phyloP scores from a whole-genome alignment of 2,329 filamentous ascomycete genomes.

The Leptographium lundbergii region DNA sequence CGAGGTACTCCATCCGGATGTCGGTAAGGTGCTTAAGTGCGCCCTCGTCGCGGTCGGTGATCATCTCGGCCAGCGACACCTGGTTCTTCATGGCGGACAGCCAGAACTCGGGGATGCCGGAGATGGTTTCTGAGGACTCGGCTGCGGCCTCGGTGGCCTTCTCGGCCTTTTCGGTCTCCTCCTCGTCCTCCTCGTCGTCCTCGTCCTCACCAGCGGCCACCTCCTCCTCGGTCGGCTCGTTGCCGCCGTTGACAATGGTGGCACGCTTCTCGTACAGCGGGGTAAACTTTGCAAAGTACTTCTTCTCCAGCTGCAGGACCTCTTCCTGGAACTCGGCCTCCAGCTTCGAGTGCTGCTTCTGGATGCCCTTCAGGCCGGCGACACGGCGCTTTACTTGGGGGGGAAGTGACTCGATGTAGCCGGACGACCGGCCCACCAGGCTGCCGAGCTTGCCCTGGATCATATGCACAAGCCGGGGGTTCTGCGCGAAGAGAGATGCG shows the following conservation, averaged over 20 bases:
- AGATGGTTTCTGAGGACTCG: constrained; percentile 37
- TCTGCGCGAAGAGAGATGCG: constrained; percentile 87
- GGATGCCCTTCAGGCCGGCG: constrained; percentile 89
- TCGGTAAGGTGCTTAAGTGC: constrained; percentile 83
- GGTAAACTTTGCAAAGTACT: constrained; percentile 98
- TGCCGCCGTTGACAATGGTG: constrained; percentile 75
- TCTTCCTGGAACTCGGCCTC: constrained; percentile 98
- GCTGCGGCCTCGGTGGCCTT: constrained; percentile 34
- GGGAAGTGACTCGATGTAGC: constrained; percentile 94
- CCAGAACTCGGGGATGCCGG: constrained; percentile 98
- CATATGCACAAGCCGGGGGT: constrained; percentile 90
- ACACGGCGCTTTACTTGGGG: constrained; percentile 83
- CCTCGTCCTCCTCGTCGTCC: constrained; percentile 55
- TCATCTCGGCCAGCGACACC: constrained; percentile 92
- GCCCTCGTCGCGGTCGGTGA: constrained; percentile 92
- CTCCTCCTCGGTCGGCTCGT: constrained; percentile 79
- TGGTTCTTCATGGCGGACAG: constrained; percentile 99
- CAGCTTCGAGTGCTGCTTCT: constrained; percentile 97
- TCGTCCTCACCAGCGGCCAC: constrained; percentile 78
- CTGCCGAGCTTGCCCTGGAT: constrained; percentile 93
- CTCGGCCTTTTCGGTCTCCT: constrained; percentile 41
- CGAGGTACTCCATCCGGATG: constrained; percentile 98
- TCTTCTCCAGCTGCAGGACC: constrained; percentile 96
- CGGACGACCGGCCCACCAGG: constrained; percentile 88
- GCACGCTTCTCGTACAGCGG: constrained; percentile 93